Evolutionary conservation across 257 asterid species (phyloP), one percentile per base, ranked within the genome.

Genomic region (Avicennia marina): DNA sequence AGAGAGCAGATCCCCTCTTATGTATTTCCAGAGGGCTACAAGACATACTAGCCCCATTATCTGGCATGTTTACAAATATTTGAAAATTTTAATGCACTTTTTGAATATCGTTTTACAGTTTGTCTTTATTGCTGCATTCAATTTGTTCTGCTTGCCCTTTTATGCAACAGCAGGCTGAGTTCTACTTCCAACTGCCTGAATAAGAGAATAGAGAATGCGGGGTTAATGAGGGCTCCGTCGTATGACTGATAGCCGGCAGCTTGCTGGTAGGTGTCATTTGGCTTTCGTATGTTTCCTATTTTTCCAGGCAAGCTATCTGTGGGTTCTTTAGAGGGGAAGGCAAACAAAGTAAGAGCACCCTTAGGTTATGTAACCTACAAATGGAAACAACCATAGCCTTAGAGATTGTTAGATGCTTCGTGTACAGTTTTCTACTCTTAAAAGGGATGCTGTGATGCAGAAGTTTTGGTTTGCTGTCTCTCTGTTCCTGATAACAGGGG

Each of bases 1-100:
- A 76, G 96, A 68, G 89, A 79, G 84, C 93, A 89, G 72, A 78
- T 94, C 34, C 99, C 99, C 13, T 52, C 85, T 22, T 84, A 84
- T 73, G 91, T 86, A 31, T 82, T 80, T 66, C 85, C 95, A 1
- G 94, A 85, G 71, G 97, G 95, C 26, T 76, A 81, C 76, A 83
- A 73, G 94, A 44, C 81, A 73, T 44, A 58, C 73, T 2, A 83
- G 85, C 75, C 60, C 62, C 17, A 12, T 56, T 60, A 64, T 78
- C 65, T 81, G 94, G 95, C 95, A 90, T 48, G 98, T 78, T 17
- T 10, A 49, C 52, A 13, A 58, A 63, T 56, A 60, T 58, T 63
- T 57, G 62, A 25, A 48, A 74, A 32, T 64, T 74, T n/a, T 33
- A 52, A 21, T 62, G 38, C 57, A 20, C 67, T 46, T 56, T 58